Base-by-base conservation (phyloP, 805 yeast genomes). In the Kazachstania taianensis region DNA sequence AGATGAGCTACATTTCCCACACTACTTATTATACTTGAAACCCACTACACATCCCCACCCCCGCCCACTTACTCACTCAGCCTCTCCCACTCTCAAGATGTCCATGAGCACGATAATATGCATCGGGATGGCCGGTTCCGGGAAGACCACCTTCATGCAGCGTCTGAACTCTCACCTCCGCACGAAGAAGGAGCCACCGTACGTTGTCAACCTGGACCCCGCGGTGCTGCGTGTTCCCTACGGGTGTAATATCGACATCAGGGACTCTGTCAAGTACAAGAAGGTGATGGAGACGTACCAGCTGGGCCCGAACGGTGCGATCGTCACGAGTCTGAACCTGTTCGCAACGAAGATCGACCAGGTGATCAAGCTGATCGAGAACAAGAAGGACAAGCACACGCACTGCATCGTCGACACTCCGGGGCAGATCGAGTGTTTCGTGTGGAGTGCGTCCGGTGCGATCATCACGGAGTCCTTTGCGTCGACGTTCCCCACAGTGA, bases 61-160 rank as follows among this genome's bases (percentile, higher is more conserved):
- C n/a, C n/a, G n/a, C n/a, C n/a, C n/a, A n/a, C n/a, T n/a, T n/a
- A n/a, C n/a, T n/a, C n/a, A n/a, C n/a, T n/a, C n/a, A n/a, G n/a
- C n/a, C n/a, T n/a, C n/a, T n/a, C n/a, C n/a, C n/a, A n/a, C n/a
- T n/a, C n/a, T n/a, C n/a, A 22, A 3, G 9, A 63, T 61, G 67
- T 53, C 62, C 28, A 55, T 66, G 41, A 56, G 55, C 19, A 66
- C 69, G 26, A 58, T 70, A 32, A 50, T 72, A n/a, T 70, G 75
- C 46, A 70, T 73, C 38, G 79, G 79, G 39, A 73, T 73, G 79
- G 79, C 84, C 54, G 77, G 75, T 24, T 79, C 94, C 35, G 98
- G 99, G 51, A 92, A 92, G 61, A 89, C 99, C 62, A 92, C 98
- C 7, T 92, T 92, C 57, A 79, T 92, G 85, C 99, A 92, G 59